phyloP scores from a whole-genome alignment of 2,329 filamentous ascomycete species.

The Fusarium tuaranense region DNA sequence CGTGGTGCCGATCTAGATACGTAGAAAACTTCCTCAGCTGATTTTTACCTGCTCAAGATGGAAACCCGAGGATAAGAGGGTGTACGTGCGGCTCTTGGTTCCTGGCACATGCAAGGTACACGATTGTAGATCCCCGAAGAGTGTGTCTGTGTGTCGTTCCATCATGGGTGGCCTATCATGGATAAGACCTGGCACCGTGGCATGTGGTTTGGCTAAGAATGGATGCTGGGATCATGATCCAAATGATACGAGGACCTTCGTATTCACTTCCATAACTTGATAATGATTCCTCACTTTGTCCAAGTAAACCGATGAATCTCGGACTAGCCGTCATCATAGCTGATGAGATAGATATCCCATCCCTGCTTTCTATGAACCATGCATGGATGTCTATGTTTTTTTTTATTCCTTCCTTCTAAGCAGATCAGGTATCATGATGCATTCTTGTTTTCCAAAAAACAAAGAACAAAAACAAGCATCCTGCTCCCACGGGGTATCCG shows the following conservation, averaged over 20 bases:
- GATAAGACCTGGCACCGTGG: neutral
- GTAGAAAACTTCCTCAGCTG: neutral
- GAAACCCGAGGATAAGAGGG: neutral
- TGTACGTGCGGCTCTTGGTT: constrained; percentile 7
- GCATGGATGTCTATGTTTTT: constrained; percentile 4
- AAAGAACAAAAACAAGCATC: constrained; percentile 1
- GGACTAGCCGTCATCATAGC: neutral
- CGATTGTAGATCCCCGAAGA: constrained; percentile 9
- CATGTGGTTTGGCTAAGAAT: neutral
- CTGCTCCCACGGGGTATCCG: neutral
- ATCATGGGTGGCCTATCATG: constrained; percentile 2
- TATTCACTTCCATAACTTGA: neutral
- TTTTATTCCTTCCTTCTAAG: neutral
- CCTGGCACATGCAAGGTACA: constrained; percentile 11
- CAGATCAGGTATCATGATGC: constrained; percentile 10
- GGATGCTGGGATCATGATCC: constrained; percentile 21
- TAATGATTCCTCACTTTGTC: neutral
- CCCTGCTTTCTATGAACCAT: neutral
- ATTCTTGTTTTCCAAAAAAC: neutral
- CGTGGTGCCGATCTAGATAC: neutral
- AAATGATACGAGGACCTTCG: constrained; percentile 3
- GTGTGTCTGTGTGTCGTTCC: neutral
- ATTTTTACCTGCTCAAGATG: neutral
- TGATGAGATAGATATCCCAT: neutral
- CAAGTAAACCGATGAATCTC: neutral